phyloP scores from a whole-genome alignment of 1,284 basidiomycete species.

The Trichosporon coremiiforme region DNA sequence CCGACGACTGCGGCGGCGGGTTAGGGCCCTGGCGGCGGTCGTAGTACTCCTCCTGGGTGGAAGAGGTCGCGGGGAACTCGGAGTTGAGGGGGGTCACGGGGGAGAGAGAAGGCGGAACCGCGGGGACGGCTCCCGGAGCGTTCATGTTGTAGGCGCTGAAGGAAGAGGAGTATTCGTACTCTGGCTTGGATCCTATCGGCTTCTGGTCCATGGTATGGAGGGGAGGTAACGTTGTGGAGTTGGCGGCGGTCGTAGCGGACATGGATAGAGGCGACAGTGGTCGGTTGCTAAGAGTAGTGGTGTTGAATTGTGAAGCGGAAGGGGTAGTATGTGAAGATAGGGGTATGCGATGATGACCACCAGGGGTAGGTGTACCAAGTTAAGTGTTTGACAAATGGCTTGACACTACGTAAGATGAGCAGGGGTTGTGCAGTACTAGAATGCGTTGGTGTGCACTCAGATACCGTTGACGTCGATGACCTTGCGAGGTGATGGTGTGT shows the following conservation, averaged over 20 bases:
- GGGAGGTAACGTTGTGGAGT: constrained; percentile 1
- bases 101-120: constrained; percentile 3
- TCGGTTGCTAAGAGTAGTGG: background rate
- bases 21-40: constrained; percentile 5
- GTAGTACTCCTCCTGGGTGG: constrained; percentile 11
- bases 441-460: background rate
- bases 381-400: background rate
- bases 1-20: background rate
- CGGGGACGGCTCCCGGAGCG: constrained; percentile 9
- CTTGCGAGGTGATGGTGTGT: background rate
- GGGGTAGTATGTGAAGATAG: constrained; percentile 13
- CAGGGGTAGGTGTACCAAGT: constrained; percentile 12
- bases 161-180: constrained; percentile 7
- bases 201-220: constrained; percentile 17
- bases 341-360: constrained; percentile 11
- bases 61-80: constrained; percentile 8
- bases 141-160: constrained; percentile 13
- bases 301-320: constrained; percentile 7
- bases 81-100: constrained; percentile 12
- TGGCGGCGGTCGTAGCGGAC: constrained; percentile 14
- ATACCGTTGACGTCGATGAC: background rate
- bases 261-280: constrained; percentile 3
- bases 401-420: constrained; percentile 13
- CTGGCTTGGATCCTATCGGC: constrained; percentile 8
- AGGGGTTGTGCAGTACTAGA: background rate